Conservation (phyloP, 2,329 filamentous ascomycete species). For the Sarocladiaceae sp. region DNA sequence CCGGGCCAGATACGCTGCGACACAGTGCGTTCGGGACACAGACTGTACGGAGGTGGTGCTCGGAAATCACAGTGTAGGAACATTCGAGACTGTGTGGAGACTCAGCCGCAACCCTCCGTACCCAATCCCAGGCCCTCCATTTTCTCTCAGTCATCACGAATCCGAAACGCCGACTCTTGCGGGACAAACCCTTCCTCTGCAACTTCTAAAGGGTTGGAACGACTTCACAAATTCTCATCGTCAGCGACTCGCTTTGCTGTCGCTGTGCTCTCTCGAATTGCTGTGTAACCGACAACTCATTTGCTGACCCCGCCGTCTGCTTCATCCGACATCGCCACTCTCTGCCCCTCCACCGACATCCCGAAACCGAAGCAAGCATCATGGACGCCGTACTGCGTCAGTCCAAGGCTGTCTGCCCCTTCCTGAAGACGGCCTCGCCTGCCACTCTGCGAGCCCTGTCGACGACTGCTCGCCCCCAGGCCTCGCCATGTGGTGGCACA, state of each 20-base stretch:
- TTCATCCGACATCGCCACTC: neutral
- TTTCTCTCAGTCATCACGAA: slow-evolving; percentile 7
- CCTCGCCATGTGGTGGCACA: slow-evolving; percentile 75
- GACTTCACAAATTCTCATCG: neutral
- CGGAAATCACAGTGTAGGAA: neutral
- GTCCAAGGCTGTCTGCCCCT: slow-evolving; percentile 94
- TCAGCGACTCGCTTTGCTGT: neutral
- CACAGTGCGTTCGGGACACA: neutral
- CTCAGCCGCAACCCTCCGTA: neutral
- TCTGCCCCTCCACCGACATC: neutral
- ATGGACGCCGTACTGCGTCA: slow-evolving; percentile 97
- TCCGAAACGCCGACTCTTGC: slow-evolving; percentile 5
- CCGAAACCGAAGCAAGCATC: slow-evolving; percentile 17
- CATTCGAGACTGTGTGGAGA: neutral
- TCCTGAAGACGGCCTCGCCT: slow-evolving; percentile 89
- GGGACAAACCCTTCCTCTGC: neutral
- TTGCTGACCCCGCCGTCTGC: neutral
- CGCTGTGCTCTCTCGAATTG: neutral
- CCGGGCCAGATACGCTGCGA: neutral
- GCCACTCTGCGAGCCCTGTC: slow-evolving; percentile 86
- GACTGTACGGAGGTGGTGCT: neutral
- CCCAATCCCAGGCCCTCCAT: slow-evolving; percentile 5
- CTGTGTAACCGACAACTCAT: slow-evolving; percentile 1
- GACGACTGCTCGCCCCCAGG: slow-evolving; percentile 51
- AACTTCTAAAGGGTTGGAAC: neutral